Conservation (phyloP, 768 basidiomycete species). For the Phylloporus sp. region DNA sequence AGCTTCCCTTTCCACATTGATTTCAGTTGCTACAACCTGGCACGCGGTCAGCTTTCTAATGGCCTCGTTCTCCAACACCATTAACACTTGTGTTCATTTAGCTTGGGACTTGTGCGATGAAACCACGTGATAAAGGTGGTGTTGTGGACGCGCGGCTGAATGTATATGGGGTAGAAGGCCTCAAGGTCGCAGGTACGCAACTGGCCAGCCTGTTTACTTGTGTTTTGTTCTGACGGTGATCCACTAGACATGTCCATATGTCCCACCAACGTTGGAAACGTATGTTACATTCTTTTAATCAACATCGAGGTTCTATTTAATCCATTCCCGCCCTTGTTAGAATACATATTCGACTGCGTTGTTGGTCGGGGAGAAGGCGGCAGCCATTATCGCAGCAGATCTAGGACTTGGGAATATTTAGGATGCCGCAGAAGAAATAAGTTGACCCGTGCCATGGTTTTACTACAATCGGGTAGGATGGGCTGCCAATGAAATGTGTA, state of each 20-base stretch:
- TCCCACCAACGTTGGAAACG: conserved; percentile 22
- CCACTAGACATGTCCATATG: conserved; percentile 35
- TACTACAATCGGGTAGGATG: no score
- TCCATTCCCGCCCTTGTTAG: no score
- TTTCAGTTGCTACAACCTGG: background rate
- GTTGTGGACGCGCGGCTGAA: conserved; percentile 13
- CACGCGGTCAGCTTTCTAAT: background rate
- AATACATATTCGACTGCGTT: conserved; percentile 16
- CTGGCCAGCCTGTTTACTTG: background rate
- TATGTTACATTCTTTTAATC: conserved; percentile 6
- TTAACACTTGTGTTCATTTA: conserved; percentile 14
- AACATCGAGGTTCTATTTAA: background rate
- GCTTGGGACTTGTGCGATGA: conserved; percentile 71
- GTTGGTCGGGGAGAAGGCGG: conserved; percentile 17
- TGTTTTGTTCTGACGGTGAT: background rate
- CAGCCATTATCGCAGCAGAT: conserved; percentile 10
- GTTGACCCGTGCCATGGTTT: no score
- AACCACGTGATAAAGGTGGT: conserved; percentile 25
- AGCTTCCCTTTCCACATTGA: background rate
- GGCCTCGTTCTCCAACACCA: no score
- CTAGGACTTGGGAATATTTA: background rate
- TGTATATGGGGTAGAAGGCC: conserved; percentile 9
- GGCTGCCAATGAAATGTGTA: no score
- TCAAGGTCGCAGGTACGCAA: conserved; percentile 13
- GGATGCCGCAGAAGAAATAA: background rate